A percentile compares a stretch with the other conserved stretches of the same genome.
Conservation (phyloP, 139 green algal genomes). For the Coccomyxa sp. region DNA sequence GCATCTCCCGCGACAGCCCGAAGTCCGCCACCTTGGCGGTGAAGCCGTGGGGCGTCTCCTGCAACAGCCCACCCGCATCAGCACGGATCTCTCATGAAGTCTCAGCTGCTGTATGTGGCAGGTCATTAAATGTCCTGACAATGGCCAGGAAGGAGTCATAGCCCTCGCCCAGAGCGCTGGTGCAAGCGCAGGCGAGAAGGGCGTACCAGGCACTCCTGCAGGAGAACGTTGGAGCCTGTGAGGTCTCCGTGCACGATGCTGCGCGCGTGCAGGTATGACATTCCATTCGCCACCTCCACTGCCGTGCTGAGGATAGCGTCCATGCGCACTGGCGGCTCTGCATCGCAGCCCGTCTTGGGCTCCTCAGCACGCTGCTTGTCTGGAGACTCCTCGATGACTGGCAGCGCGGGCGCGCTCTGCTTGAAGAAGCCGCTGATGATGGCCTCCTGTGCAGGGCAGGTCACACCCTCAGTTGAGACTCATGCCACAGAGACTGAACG, state of each 20-base stretch:
- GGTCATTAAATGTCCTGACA: no score
- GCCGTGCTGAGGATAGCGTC: slow-evolving; percentile 7
- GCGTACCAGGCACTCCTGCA: slow-evolving; percentile 1
- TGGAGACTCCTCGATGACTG: no score
- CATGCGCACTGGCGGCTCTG: slow-evolving; percentile 9
- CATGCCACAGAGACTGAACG: no score
- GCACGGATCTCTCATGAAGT: no score
- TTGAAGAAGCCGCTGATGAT: not conserved
- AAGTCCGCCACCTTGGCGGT: slow-evolving; percentile 65
- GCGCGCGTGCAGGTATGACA: slow-evolving; percentile 37
- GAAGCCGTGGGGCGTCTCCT: slow-evolving; percentile 30
- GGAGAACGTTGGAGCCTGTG: slow-evolving; percentile 44
- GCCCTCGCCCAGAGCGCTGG: no score
- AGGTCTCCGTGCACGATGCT: slow-evolving; percentile 48
- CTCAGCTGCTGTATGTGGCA: no score
- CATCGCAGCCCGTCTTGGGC: slow-evolving; percentile 1
- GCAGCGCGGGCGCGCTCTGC: not conserved
- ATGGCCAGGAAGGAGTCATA: no score
- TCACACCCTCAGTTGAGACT: no score
- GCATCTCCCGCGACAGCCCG: slow-evolving; percentile 50
- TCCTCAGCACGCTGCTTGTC: not conserved
- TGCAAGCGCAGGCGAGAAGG: no score
- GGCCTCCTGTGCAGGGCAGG: not conserved
- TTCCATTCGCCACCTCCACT: slow-evolving; percentile 28
- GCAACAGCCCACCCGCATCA: no score